Conservation (phyloP, 495 filamentous ascomycete genomes). For the Penicillium angulare region DNA sequence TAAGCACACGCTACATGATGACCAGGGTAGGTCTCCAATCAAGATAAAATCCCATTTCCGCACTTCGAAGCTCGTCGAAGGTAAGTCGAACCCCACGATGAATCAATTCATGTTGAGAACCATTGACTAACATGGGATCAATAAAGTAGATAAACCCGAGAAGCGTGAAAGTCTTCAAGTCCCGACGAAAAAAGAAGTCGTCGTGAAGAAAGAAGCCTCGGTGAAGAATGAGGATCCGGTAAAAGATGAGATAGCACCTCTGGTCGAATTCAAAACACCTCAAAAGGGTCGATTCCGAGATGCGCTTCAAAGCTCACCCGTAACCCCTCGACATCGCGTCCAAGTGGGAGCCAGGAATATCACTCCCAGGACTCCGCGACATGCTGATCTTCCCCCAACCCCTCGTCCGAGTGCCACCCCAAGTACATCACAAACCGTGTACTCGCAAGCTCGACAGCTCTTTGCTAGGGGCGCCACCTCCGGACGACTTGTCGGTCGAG, state of each 20-base stretch:
- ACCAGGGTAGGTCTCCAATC: conserved; percentile 28
- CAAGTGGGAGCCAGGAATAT: conserved; percentile 58
- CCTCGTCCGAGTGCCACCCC: conserved; percentile 56
- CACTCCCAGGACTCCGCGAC: conserved; percentile 60
- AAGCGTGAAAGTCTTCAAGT: too few species aligned
- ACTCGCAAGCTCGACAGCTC: conserved; percentile 81
- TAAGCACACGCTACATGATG: conserved; percentile 31
- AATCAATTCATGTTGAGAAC: background rate
- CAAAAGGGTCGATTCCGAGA: conserved; percentile 68
- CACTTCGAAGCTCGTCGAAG: conserved; percentile 33
- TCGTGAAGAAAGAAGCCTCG: background rate
- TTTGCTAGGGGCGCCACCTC: conserved; percentile 79
- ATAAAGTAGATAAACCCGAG: background rate
- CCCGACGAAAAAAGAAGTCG: background rate
- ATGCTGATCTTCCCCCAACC: conserved; percentile 49
- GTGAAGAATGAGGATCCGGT: background rate
- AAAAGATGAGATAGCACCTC: conserved; percentile 22
- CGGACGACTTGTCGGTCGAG: conserved; percentile 75
- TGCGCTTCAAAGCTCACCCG: conserved; percentile 58
- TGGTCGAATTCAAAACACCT: conserved; percentile 45
- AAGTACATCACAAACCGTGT: conserved; percentile 63
- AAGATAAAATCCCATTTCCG: conserved; percentile 32
- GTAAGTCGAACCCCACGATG: conserved; percentile 27
- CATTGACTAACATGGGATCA: background rate
- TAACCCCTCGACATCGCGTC: conserved; percentile 70